These are phyloP conservation scores for Pharus latifolius DNA, from an alignment of 176 grass and related monocot species.

Conservation along the genomic window DNA sequence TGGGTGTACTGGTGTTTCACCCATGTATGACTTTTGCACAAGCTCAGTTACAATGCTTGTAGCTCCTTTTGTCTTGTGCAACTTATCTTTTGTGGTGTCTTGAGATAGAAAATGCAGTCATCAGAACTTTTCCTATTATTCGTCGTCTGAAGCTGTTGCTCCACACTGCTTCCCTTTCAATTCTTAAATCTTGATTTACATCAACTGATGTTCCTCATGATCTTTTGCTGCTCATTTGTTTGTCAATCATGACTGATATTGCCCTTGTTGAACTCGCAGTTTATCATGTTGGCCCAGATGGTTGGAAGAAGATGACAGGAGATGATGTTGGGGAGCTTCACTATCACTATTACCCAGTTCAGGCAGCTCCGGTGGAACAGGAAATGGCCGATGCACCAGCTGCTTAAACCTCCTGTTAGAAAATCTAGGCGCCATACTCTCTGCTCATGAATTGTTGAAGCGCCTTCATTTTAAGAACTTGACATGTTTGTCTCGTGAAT, in stretches of 20 bases:
- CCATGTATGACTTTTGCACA: no score
- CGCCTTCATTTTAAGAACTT: constrained; percentile 12
- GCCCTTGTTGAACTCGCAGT: constrained; percentile 29
- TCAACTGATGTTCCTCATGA: not conserved
- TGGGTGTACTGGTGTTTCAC: no score
- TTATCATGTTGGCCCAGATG: constrained; percentile 71
- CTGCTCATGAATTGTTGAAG: not conserved
- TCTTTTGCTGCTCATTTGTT: not conserved
- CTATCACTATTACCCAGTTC: constrained; percentile 77
- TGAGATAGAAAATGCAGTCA: no score
- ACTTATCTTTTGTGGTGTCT: no score
- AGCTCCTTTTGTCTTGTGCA: no score
- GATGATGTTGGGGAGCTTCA: constrained; percentile 90
- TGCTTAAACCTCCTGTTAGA: constrained; percentile 11
- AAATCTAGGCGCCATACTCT: not conserved
- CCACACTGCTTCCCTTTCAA: no score
- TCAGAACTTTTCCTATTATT: no score
- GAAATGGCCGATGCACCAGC: constrained; percentile 67
- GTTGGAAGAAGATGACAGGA: constrained; percentile 93
- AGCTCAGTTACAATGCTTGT: no score
- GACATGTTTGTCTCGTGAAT: constrained; percentile 4
- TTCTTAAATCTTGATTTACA: not conserved
- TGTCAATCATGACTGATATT: not conserved
- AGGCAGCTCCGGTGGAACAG: constrained; percentile 48
- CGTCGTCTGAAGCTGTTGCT: no score